Percentiles rank a stretch among this genome's conserved stretches.
Evolutionary conservation across 176 grass and related monocot genomes (phyloP).

Genomic region (Oryza punctata): DNA sequence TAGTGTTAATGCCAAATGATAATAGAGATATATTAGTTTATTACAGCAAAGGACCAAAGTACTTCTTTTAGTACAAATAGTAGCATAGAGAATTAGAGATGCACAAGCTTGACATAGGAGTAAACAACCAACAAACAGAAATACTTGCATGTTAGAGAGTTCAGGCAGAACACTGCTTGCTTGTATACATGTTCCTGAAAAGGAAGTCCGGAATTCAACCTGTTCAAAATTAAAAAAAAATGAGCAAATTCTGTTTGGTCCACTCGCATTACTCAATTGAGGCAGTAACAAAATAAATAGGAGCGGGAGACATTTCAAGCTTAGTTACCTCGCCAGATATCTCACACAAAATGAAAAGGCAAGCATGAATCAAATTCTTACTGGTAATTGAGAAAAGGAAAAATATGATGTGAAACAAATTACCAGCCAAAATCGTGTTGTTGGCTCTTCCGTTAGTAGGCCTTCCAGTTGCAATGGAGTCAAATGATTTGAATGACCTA

Average conservation of each 20-base stretch:
- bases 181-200: conserved; percentile 72
- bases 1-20: not conserved
- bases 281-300: not conserved
- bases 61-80: not conserved
- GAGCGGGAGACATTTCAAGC: conserved; percentile 19
- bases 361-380: conserved; percentile 15
- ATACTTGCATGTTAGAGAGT: conserved; percentile 79
- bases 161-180: conserved; percentile 80
- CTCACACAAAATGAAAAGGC: not conserved
- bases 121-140: conserved; percentile 22
- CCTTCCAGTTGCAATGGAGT: conserved; percentile 91
- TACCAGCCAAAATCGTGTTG: conserved; percentile 89
- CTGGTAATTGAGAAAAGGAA: conserved; percentile 6
- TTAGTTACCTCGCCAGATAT: not conserved
- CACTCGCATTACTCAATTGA: conserved; percentile 18
- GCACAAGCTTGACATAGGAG: not conserved
- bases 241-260: conserved; percentile 22
- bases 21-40: not conserved
- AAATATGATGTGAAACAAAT: conserved; percentile 34
- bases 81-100: not conserved
- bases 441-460: conserved; percentile 78
- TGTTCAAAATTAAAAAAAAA: conserved; percentile 46
- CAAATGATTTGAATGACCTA: conserved; percentile 78
- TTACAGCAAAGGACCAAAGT: not conserved
- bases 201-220: conserved; percentile 89